Percentiles rank a stretch among this genome's conserved stretches.
These are phyloP conservation scores for Eleusine coracana DNA, from an alignment of 176 grass and related monocot species.

Conservation along the genomic window DNA sequence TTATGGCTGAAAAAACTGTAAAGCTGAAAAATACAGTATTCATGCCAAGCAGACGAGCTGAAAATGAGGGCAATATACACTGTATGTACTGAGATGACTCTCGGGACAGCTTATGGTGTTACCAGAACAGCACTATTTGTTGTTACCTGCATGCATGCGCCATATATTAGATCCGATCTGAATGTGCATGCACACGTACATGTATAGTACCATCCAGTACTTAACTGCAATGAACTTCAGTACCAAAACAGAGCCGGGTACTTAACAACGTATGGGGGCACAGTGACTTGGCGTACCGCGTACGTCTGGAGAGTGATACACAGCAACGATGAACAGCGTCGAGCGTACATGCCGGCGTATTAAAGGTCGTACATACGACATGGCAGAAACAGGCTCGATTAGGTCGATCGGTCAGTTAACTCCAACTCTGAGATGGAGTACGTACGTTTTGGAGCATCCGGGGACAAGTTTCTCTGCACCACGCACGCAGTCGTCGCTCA, in stretches of 20 bases:
- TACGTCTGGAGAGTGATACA: neutral
- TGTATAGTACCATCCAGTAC: too few relatives aligned
- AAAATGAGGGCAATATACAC: neutral
- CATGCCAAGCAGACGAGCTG: neutral
- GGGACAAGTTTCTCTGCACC: neutral
- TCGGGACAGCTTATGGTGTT: neutral
- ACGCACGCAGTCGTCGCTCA: neutral
- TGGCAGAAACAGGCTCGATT: neutral
- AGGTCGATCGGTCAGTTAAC: neutral
- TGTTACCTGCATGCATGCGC: neutral
- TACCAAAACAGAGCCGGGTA: neutral
- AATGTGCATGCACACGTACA: neutral
- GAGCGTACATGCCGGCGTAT: neutral
- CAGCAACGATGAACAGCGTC: neutral
- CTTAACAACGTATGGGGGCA: neutral
- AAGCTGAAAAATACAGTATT: neutral
- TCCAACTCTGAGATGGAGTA: neutral
- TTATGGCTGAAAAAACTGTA: neutral
- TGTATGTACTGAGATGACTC: neutral
- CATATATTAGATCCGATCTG: neutral
- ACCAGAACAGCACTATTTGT: neutral
- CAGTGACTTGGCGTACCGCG: neutral
- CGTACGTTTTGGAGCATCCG: neutral
- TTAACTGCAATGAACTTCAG: constrained; percentile 6
- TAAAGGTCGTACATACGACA: neutral